phyloP scores from a whole-genome alignment of 768 basidiomycete genomes.

The Pilatotrama ljubarskyi region DNA sequence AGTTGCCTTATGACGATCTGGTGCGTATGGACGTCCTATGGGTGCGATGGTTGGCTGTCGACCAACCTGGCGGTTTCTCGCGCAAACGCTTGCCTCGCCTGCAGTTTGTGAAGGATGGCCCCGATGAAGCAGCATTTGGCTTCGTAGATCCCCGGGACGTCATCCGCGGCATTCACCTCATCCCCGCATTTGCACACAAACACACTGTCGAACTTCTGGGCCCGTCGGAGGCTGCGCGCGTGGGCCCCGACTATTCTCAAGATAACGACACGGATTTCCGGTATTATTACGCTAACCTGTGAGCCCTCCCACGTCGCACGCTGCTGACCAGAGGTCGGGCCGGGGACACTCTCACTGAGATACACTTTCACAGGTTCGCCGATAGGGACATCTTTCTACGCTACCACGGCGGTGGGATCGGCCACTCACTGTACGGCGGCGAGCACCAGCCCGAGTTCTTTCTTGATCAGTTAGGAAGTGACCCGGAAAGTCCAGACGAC shows the following conservation, averaged over 20 bases:
- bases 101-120: conserved; percentile 40
- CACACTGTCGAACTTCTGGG: conserved; percentile 9
- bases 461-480: too few species aligned
- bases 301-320: too few species aligned
- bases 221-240: neutral
- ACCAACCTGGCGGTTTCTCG: conserved; percentile 30
- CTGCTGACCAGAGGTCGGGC: too few species aligned
- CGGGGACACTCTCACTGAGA: too few species aligned
- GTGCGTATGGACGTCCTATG: conserved; percentile 38
- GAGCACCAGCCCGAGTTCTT: neutral
- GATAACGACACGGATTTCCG: conserved; percentile 22
- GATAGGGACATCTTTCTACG: conserved; percentile 31
- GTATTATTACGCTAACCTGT: conserved; percentile 32
- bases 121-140: conserved; percentile 39
- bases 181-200: conserved; percentile 40
- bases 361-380: conserved; percentile 25
- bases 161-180: conserved; percentile 41
- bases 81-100: conserved; percentile 29
- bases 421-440: conserved; percentile 14
- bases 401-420: conserved; percentile 25
- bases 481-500: too few species aligned
- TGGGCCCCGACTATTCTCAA: neutral
- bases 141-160: conserved; percentile 46
- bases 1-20: conserved; percentile 16
- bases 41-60: conserved; percentile 40